Evolutionary conservation across 495 filamentous ascomycete genomes (phyloP), one percentile per base, ranked within the genome.

Genomic region (Penicillium flavigenum): DNA sequence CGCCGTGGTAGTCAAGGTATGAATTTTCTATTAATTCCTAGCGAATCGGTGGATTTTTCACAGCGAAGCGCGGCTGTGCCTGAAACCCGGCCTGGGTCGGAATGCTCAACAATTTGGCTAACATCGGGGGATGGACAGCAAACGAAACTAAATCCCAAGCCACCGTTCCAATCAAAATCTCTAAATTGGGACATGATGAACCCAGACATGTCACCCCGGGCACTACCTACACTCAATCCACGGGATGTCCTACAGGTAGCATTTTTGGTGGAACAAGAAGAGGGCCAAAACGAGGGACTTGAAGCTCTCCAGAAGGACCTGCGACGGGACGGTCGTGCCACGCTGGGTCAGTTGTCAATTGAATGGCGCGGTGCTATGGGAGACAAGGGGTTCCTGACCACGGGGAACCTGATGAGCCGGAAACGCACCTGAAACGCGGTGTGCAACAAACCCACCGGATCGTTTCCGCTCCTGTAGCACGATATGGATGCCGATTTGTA

Each of bases 311-410:
- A 72, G 53, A 81, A 79, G 59, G 81, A 83, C 55, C 52, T 77
- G 39, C 79, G 79, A 58, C 80, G 77, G 44, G 83, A 86, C 62
- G 86, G 82, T 24, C 79, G 83, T 62, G 72, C 87, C 20, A 78
- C 84, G 6, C 79, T 98, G 58, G 94, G 94, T 29, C 86, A 94
- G 51, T 73, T 98, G 61, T 86, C 83, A 38, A 86, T 98, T 43
- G 86, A 89, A 59, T 98, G 94, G 94, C 78, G 91, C 56, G 86
- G 87, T 50, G 81, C 88, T 55, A 92, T 96, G 88, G 94, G 94
- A 3, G 92, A 95, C 74, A 82, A 84, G 60, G 94, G 94, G 5
- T 89, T 86, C 64, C 77, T 98, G 63, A 88, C 83, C 34, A 98
- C 94, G 17, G 91, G 92, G 22, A 92, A 87, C 77, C 72, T 98